Percentiles rank a stretch among this genome's conserved stretches.
phyloP scores from a whole-genome alignment of 2,329 filamentous ascomycete species.

The Botrytis elliptica region DNA sequence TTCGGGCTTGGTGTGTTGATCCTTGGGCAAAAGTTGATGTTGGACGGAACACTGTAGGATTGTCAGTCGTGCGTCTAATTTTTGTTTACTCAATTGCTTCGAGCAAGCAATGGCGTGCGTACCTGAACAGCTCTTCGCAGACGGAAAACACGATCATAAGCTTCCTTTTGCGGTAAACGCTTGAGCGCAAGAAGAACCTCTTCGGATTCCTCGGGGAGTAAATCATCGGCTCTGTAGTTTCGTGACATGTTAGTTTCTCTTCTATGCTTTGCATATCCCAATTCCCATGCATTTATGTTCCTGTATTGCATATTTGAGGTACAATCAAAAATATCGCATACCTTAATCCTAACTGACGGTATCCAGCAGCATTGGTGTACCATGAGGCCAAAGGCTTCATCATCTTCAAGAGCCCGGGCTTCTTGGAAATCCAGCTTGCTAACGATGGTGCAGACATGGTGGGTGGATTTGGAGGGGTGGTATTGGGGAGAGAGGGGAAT shows the following conservation, averaged over 20 bases:
- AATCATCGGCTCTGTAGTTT: conserved; percentile 76
- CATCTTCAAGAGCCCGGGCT: conserved; percentile 80
- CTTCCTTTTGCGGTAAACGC: conserved; percentile 84
- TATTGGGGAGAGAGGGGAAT: background rate
- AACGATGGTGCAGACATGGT: conserved; percentile 51
- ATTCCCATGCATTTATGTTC: background rate
- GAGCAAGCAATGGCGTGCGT: conserved; percentile 39
- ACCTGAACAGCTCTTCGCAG: conserved; percentile 93
- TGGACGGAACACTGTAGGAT: conserved; percentile 50
- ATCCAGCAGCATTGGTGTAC: conserved; percentile 87
- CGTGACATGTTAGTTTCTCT: conserved; percentile 26
- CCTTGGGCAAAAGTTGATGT: conserved; percentile 64
- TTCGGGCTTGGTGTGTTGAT: conserved; percentile 65
- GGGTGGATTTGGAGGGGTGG: conserved; percentile 17
- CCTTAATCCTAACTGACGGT: conserved; percentile 89
- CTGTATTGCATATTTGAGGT: background rate
- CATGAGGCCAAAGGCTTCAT: conserved; percentile 81
- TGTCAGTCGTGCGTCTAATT: conserved; percentile 24
- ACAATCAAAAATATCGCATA: conserved; percentile 47
- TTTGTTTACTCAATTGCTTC: background rate
- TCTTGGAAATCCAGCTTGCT: conserved; percentile 74
- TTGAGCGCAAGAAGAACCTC: conserved; percentile 82
- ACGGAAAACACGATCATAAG: conserved; percentile 96
- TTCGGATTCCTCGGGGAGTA: conserved; percentile 91
- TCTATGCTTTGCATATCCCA: background rate